A percentile compares a stretch with the other conserved stretches of the same genome.
These are phyloP conservation scores for Goniomonas avonlea DNA, from an alignment of 78 protist species.

Conservation along the genomic window DNA sequence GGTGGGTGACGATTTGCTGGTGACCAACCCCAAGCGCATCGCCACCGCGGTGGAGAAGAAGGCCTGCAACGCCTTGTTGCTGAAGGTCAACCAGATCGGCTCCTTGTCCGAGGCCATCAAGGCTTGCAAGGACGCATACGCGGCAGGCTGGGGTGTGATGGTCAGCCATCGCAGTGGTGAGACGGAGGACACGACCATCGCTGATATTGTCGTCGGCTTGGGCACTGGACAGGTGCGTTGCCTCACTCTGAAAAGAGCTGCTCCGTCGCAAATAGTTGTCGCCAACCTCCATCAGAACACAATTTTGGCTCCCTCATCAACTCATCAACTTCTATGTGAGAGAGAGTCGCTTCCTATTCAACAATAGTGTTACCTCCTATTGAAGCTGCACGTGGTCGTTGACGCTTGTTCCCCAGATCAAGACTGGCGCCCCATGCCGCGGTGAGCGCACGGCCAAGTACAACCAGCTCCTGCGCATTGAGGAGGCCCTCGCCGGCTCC, in stretches of 20 bases:
- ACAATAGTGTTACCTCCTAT: too few relatives aligned
- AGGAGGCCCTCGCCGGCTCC: slow-evolving; percentile 54
- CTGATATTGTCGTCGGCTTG: slow-evolving; percentile 96
- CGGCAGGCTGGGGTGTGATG: slow-evolving; percentile 92
- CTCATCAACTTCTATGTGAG: too few relatives aligned
- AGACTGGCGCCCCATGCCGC: slow-evolving; percentile 99
- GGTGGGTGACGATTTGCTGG: slow-evolving; percentile 97
- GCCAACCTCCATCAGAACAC: too few relatives aligned
- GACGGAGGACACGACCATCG: slow-evolving; percentile 82
- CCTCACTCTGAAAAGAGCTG: too few relatives aligned
- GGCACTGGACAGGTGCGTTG: slow-evolving; percentile 87
- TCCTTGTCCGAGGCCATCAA: slow-evolving; percentile 81
- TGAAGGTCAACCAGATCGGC: slow-evolving; percentile 97
- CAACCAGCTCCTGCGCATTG: slow-evolving; percentile 96
- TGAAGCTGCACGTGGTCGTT: too few relatives aligned
- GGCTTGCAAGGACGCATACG: slow-evolving; percentile 62
- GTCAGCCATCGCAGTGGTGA: slow-evolving; percentile 97
- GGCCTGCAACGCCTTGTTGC: slow-evolving; percentile 91
- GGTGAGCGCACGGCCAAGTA: slow-evolving; percentile 94
- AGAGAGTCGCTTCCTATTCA: too few relatives aligned
- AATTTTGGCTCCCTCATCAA: too few relatives aligned
- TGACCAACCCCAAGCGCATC: slow-evolving; percentile 94
- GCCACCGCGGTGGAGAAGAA: slow-evolving; percentile 78
- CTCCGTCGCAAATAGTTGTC: too few relatives aligned
- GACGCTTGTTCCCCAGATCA: slow-evolving; percentile 57